Evolutionary conservation across 495 filamentous ascomycete species (phyloP), one percentile per base, ranked within the genome.

Genomic region (Podospora didyma): DNA sequence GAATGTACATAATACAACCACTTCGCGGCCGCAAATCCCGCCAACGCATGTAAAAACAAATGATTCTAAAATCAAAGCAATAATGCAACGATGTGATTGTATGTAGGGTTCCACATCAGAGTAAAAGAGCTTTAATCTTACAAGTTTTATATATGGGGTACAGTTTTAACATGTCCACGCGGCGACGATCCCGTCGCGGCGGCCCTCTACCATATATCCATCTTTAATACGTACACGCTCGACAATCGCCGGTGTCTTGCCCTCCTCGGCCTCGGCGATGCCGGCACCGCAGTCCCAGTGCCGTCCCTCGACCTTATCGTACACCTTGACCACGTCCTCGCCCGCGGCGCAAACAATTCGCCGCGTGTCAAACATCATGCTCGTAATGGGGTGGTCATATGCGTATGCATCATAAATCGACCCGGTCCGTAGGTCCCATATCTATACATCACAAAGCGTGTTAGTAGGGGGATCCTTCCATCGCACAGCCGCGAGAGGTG

Each of bases 201-300:
- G 83, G 22, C 94, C 94, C 69, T 97, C 95, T 20, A 94, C 82
- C 57, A 96, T 79, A 73, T 96, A 99, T 9, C 94, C 95, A 66
- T 99, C 94, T 72, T 91, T 89, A 52, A 97, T 86, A 48, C 92
- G 82, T 24, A 97, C 95, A 41, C 80, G 85, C 69, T 97, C 92
- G 24, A 97, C 85, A n/a, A 86, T 81, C 11, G 86, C 79, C 14
- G 87, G 77, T 28, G 70, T 74, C 49, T 79, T 82, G 9, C 77
- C 85, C 24, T 75, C 73, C 20, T 89, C 89, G 21, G 82, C 82
- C 24, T 80, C 79, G 10, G 75, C 78, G 35, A 87, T 83, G 31
- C 90, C 91, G 0, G 90, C 85, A 19, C 94, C 94, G 70, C 94
- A 99, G 69, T 97, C 92, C 94, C 94, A 97, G 69, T 97, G 95